Conservation (phyloP, 495 filamentous ascomycete genomes). For the Astrothelium subdiscretum region DNA sequence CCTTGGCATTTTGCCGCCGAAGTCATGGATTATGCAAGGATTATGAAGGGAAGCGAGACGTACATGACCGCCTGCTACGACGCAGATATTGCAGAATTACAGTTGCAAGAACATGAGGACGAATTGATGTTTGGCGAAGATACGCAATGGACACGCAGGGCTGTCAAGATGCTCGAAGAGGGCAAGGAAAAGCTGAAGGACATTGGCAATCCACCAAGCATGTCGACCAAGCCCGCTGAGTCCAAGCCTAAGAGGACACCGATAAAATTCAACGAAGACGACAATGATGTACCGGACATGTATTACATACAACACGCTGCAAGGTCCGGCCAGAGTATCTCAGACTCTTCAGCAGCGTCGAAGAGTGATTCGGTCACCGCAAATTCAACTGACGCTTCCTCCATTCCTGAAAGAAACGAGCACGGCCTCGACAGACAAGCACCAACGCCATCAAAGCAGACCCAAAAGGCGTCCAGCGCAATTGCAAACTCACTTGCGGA, state of each 20-base stretch:
- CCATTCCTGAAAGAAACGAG: background rate
- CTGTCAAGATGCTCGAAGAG: slow-evolving; percentile 55
- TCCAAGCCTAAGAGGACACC: slow-evolving; percentile 33
- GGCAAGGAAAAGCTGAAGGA: slow-evolving; percentile 60
- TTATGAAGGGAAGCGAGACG: slow-evolving; percentile 86
- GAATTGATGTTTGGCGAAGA: slow-evolving; percentile 91
- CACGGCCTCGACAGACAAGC: background rate
- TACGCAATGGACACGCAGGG: slow-evolving; percentile 74
- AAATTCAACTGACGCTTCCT: background rate
- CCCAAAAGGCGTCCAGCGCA: slow-evolving; percentile 3
- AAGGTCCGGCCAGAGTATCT: slow-evolving; percentile 31
- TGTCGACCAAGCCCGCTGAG: slow-evolving; percentile 40
- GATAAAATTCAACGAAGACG: slow-evolving; percentile 34
- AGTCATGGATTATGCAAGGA: slow-evolving; percentile 84
- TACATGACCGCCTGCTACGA: slow-evolving; percentile 78
- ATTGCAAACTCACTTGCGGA: slow-evolving; percentile 25
- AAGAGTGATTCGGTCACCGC: background rate
- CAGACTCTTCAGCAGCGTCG: background rate
- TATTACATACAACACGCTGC: slow-evolving; percentile 40
- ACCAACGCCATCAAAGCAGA: background rate
- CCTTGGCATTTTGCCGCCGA: slow-evolving; percentile 94
- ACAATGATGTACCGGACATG: slow-evolving; percentile 40
- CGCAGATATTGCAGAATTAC: slow-evolving; percentile 60
- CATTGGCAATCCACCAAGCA: slow-evolving; percentile 57
- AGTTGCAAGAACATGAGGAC: slow-evolving; percentile 70